Evolutionary conservation across 2,329 filamentous ascomycete species (phyloP), one percentile per base, ranked within the genome.

Genomic region (Aspergillus alliaceus): DNA sequence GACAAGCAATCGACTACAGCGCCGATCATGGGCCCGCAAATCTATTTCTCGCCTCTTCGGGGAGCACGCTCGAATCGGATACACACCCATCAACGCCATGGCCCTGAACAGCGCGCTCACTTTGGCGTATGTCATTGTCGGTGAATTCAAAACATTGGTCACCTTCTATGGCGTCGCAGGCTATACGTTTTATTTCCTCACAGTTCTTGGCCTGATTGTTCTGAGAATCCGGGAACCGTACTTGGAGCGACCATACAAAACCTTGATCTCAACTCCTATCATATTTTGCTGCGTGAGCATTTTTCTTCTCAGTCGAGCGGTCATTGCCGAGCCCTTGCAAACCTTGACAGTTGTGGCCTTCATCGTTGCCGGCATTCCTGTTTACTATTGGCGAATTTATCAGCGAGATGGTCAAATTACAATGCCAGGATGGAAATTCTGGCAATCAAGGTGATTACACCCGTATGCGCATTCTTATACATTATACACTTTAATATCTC

Each of bases 111-210:
- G 84, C 39, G 64, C 78, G 3, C 77, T 99, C 22, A 96, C 91
- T 1, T 77, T 84, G 3, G 78, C 83, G 1, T 99, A 98, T 77
- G 87, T 96, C 60, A 69, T 90, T 2, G 86, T 96, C 5, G 95
- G 95, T 75, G 91, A 96, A 72, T 98, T 99, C 71, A 83, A 86
- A 52, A 96, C 93, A 0, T 84, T 99, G 2, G 84, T 98, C 56
- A 98, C 95, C 0, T 99, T 99, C 72, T 98, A 98, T 77, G 95
- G 95, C 56, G 95, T 99, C 12, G 95, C 95, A 0, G 93, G 93
- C 14, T 99, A 99, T 73, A 91, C 91, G 0, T 99, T 99, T 72
- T 99, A 99, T 78, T 99, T 99, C 74, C 79, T 96, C 55, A 96
- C 93, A 0, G 95, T 99, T 0, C 84, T 99, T 0, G 95, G 95